A percentile compares a stretch with the other conserved stretches of the same genome.
phyloP scores from a whole-genome alignment of 345 rosid genomes.

The Eucalyptus virginea region DNA sequence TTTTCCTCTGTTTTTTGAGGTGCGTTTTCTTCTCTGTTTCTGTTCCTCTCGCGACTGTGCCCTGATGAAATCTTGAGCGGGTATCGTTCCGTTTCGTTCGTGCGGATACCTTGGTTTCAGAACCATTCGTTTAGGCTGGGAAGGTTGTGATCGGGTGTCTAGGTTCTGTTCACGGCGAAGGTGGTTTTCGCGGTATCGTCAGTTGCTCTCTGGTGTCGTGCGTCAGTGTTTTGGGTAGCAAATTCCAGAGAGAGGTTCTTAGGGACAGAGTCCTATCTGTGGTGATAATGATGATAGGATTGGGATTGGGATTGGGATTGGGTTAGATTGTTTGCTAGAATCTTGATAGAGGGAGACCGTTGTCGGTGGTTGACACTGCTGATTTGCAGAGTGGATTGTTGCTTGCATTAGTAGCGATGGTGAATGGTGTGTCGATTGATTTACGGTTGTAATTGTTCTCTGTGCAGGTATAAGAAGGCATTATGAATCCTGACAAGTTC shows the following conservation, averaged over 20 bases:
- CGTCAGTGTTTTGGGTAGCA: neutral
- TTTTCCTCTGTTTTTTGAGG: neutral
- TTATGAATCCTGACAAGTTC: constrained; percentile 83
- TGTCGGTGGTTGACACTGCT: neutral
- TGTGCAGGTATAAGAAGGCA: neutral
- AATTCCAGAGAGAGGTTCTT: neutral
- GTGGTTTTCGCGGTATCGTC: neutral
- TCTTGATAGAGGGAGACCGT: neutral
- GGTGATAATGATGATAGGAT: neutral
- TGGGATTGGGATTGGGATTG: neutral
- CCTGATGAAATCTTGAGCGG: no score
- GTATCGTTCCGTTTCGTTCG: neutral
- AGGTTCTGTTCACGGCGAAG: neutral
- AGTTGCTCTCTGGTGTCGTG: neutral
- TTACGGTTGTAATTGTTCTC: neutral
- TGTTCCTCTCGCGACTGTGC: neutral
- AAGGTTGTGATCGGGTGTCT: neutral
- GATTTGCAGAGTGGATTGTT: neutral
- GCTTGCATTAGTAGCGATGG: neutral
- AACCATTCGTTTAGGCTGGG: neutral
- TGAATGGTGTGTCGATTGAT: neutral
- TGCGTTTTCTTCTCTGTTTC: neutral
- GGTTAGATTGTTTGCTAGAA: neutral
- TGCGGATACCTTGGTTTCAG: neutral
- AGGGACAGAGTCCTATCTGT: neutral